These are phyloP conservation scores for Thalassiosira ordinaria DNA, from an alignment of 352 stramenopile species.

Conservation along the genomic window DNA sequence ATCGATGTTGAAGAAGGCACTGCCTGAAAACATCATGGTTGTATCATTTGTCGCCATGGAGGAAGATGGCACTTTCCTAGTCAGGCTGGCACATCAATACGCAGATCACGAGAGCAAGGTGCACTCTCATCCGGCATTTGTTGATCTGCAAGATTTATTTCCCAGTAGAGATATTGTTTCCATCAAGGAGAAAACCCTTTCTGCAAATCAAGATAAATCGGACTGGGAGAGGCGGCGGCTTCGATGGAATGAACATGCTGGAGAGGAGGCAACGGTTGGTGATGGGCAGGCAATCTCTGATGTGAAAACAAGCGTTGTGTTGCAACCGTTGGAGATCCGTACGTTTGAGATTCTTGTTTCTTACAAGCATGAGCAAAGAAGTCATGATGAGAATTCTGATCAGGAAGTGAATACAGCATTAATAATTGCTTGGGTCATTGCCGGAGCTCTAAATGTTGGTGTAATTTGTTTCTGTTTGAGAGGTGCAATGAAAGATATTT, in stretches of 20 bases:
- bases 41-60: conserved; percentile 89
- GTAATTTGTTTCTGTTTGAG: no score
- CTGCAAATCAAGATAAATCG: conserved; percentile 83
- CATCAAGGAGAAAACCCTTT: conserved; percentile 90
- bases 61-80: conserved; percentile 87
- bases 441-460: no score
- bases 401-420: no score
- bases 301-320: conserved; percentile 66
- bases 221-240: conserved; percentile 78
- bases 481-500: no score
- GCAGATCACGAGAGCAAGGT: conserved; percentile 69
- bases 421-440: no score
- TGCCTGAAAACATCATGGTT: conserved; percentile 93
- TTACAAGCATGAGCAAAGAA: no score
- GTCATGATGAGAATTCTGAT: no score
- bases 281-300: conserved; percentile 16
- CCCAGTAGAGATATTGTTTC: conserved; percentile 56
- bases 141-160: conserved; percentile 80
- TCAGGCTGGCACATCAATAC: conserved; percentile 95
- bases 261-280: conserved; percentile 17
- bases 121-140: conserved; percentile 52
- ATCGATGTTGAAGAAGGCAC: conserved; percentile 60
- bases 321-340: conserved; percentile 92
- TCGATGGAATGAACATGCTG: conserved; percentile 82
- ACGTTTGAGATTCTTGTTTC: no score